Base-by-base conservation (phyloP, 2,329 filamentous ascomycete species). In the Hymenoscyphus repandus region DNA sequence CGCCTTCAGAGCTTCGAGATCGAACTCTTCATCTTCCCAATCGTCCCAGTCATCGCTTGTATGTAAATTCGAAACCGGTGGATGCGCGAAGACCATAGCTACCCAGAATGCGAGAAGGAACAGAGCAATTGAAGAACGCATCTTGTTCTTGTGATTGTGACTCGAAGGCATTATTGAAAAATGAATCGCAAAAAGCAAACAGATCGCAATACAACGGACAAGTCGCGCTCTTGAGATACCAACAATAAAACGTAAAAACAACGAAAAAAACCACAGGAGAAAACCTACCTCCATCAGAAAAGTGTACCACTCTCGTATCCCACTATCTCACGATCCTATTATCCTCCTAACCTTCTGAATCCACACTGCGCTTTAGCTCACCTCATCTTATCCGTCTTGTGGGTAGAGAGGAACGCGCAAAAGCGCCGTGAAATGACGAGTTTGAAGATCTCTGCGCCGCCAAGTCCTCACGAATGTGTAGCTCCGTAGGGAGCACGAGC, bases 31-130 rank as follows among this genome's bases (percentile, higher is more conserved):
- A 27, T 27, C 22, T 27, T 7, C 22, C 22, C 22, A 27, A n/a
- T 50, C 42, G 10, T 47, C 18, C 2, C 33, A n/a, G 11, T 38
- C 34, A 13, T 32, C 30, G 11, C 31, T 22, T 34, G 52, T 54
- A 6, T 27, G 46, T 1, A 53, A 53, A 47, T 58, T 45, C 10
- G 55, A 56, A 17, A 59, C 53, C 5, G 47, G 43, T n/a, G 57
- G 57, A 33, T 58, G 57, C 3, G 49, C 47, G 22, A 46, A 12
- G 2, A 45, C 50, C 30, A 37, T 5, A 10, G 12, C 17, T 17
- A 34, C 37, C 33, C 42, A 17, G 20, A 45, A 9, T 39, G 22
- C 18, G 22, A 10, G 30, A 13, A 47, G 30, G 13, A 33, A 13
- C 6, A 37, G 18, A 11, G 32, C 9, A 27, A 5, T 11, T n/a